Base-by-base conservation (phyloP, 2,329 filamentous ascomycete species). In the Botrytis pseudocinerea region DNA sequence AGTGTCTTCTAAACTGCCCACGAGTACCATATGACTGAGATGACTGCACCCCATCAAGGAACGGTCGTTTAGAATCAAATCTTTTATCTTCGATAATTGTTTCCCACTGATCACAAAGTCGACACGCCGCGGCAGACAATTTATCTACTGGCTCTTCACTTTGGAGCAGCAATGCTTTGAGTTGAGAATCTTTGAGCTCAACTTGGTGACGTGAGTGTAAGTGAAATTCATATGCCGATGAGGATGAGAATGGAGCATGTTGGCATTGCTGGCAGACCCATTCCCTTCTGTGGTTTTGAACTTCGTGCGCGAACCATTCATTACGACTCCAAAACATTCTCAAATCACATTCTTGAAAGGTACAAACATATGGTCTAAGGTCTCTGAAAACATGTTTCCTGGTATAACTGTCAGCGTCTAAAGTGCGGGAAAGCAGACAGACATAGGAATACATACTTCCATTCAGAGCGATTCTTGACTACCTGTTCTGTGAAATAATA, bases 301-400 rank as follows among this genome's bases (percentile, higher is more conserved):
- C 61, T 68, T 82, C 80, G 61, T 82, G 81, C 10, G 77, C 62
- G 28, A 81, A 82, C 80, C 80, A 82, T 35, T 79, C 75, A 46
- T 79, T 75, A 2, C 78, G 75, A 65, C 77, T 79, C 6, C 72
- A 74, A 66, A 82, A 82, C 71, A 81, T 75, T 38, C 72, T 74
- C 38, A 78, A 51, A 1, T 79, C 74, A 51, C 82, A 82, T 46
- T 77, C 76, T 57, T 79, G 74, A 60, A 80, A 79, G 18, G 82
- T 82, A 75, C 82, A 82, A 0, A 82, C 77, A 62, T 82, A 82
- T 28, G 81, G 77, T 74, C 78, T 80, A 3, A 82, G 75, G 65
- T 82, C 81, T 20, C 75, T 74, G n/a, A 81, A 80, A 5, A 82
- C 79, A 73, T 83, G 80, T 51, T 76, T 77, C 28, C 61, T 71